Evolutionary conservation across 2,329 filamentous ascomycete genomes (phyloP).

Genomic region (Aspergillus sp.): DNA sequence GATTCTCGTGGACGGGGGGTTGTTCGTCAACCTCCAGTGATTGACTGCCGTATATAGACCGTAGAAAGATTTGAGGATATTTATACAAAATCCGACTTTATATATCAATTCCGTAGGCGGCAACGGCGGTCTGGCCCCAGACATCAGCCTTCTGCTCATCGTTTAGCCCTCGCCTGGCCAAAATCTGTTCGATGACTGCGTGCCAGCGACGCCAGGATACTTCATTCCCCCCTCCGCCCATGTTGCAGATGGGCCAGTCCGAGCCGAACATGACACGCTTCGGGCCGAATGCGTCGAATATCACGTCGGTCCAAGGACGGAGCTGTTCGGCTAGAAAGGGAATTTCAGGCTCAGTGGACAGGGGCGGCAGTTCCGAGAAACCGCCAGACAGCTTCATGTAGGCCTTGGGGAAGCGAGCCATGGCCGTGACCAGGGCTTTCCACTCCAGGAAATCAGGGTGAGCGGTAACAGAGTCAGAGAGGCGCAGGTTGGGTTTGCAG

Average conservation of each 20-base stretch:
- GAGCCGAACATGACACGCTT: constrained; percentile 77
- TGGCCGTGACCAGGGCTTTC: constrained; percentile 57
- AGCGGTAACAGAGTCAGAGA: constrained; percentile 28
- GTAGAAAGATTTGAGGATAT: not conserved
- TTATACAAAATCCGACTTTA: constrained; percentile 3
- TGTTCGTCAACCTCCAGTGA: constrained; percentile 81
- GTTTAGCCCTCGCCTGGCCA: constrained; percentile 42
- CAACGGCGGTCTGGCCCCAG: constrained; percentile 62
- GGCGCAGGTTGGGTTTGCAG: constrained; percentile 71
- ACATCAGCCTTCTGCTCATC: constrained; percentile 56
- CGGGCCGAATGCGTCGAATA: constrained; percentile 64
- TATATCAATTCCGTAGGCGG: constrained; percentile 50
- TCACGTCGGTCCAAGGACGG: constrained; percentile 60
- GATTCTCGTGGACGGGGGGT: constrained; percentile 74
- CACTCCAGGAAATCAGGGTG: constrained; percentile 58
- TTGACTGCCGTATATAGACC: constrained; percentile 1
- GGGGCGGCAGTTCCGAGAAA: constrained; percentile 65
- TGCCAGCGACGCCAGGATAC: constrained; percentile 69
- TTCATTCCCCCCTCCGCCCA: constrained; percentile 48
- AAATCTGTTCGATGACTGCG: constrained; percentile 57
- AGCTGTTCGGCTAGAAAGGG: constrained; percentile 46
- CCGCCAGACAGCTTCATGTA: constrained; percentile 88
- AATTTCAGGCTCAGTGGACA: constrained; percentile 16
- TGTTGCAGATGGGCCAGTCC: constrained; percentile 87
- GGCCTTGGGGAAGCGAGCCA: constrained; percentile 55